Base-by-base conservation (phyloP, 805 yeast genomes). In the Yamadazyma sp. region DNA sequence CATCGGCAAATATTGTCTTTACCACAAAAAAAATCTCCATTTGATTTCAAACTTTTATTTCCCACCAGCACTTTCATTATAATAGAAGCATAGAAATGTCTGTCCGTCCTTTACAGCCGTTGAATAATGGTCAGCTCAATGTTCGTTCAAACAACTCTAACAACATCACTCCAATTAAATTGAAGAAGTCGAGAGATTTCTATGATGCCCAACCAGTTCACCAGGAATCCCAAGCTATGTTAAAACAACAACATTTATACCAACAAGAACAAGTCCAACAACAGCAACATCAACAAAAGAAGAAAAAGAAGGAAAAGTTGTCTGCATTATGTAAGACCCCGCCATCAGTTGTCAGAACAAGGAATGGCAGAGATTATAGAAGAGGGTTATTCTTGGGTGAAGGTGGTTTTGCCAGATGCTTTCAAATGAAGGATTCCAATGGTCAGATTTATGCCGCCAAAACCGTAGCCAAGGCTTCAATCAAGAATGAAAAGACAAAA, bases 391-490 rank as follows among this genome's bases (percentile, higher is more conserved):
- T 89, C 53, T 70, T 93, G 23, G 99, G 99, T 24, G 98, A 91
- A 67, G 99, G 99, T 44, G 99, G 99, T 0, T 93, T 93, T 70
- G 99, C 99, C 12, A 79, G 98, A 56, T 93, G 99, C 59, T 93
- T 93, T 66, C 97, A 93, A 60, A 93, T 93, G 73, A 87, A 84
- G 57, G 96, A 90, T 63, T 84, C 88, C 44, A 70, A 77, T 47
- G 98, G 98, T 23, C 78, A 79, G 54, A 75, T 86, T 1, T 93
- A 73, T 62, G 99, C 99, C 13, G 99, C 99, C 21, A 93, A 93
- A 57, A 95, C 99, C 0, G 95, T 93, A 24, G 99, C 99, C 38
- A 93, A 93, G 62, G 90, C 90, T 0, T 89, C 97, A 8, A 83
- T 93, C 49, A 85, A 83, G 49, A 82, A 84, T 44, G 95, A 86